phyloP scores from a whole-genome alignment of 345 rosid species.

The Eucalyptus sp. region DNA sequence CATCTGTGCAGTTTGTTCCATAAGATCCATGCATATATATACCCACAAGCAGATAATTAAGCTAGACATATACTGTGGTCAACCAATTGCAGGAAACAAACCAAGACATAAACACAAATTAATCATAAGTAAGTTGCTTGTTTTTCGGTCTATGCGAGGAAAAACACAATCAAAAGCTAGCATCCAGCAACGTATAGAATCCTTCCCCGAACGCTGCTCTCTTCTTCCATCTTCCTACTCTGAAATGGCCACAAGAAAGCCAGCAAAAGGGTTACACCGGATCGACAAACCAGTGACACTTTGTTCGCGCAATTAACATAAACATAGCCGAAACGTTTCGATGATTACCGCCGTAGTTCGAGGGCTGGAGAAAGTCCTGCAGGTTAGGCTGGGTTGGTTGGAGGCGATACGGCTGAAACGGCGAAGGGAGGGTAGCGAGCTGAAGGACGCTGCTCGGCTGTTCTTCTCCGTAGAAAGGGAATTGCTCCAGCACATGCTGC shows the following conservation, averaged over 20 bases:
- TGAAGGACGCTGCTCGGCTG: constrained; percentile 10
- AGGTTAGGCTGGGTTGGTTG: constrained; percentile 18
- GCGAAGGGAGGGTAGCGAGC: constrained; percentile 1
- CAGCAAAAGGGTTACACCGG: background rate
- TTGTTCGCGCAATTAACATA: background rate
- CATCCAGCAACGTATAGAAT: background rate
- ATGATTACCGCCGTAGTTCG: background rate
- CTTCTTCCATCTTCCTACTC: background rate
- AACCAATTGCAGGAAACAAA: background rate
- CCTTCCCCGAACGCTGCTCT: background rate
- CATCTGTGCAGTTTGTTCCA: background rate
- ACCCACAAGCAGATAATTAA: background rate
- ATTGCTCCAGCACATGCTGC: background rate
- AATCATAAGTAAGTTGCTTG: background rate
- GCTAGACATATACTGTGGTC: background rate
- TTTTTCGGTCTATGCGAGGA: background rate
- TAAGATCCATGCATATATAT: background rate
- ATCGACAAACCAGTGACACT: background rate
- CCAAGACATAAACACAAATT: background rate
- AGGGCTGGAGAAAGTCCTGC: constrained; percentile 11
- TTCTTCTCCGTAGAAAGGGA: constrained; percentile 6
- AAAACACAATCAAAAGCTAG: background rate
- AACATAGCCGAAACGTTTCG: background rate
- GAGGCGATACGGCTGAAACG: background rate
- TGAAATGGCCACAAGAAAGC: background rate